These are phyloP conservation scores for Schizophyllum amplum DNA, from an alignment of 1,284 basidiomycete genomes.

Conservation along the genomic window DNA sequence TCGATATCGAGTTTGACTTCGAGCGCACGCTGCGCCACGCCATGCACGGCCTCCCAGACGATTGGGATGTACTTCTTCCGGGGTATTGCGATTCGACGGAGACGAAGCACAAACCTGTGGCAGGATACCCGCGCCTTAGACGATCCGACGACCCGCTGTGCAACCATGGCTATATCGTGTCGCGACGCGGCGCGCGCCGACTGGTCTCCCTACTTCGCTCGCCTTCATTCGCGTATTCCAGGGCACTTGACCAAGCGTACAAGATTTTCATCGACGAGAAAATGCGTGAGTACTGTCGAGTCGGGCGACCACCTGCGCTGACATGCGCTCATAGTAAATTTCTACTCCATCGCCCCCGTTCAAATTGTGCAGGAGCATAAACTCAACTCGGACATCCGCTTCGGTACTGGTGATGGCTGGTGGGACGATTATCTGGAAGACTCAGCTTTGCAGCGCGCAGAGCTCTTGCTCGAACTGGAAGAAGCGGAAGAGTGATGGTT, in stretches of 20 bases:
- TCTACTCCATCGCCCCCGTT: not conserved
- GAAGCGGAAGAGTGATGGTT: not conserved
- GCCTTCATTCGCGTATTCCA: not conserved
- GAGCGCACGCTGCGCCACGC: not conserved
- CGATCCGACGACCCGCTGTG: not conserved
- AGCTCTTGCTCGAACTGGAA: not conserved
- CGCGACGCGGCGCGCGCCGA: too few species aligned
- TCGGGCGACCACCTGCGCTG: not conserved
- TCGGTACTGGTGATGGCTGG: not conserved
- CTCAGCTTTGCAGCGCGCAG: not conserved
- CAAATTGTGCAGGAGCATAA: not conserved
- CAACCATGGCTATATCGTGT: not conserved
- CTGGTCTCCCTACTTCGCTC: not conserved
- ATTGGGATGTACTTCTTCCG: not conserved
- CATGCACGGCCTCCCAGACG: not conserved
- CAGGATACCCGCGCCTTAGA: not conserved
- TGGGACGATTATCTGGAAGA: not conserved
- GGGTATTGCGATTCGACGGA: not conserved
- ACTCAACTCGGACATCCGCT: not conserved
- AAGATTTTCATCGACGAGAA: not conserved
- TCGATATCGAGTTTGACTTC: not conserved
- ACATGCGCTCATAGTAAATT: not conserved
- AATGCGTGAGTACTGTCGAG: not conserved
- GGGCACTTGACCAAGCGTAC: not conserved
- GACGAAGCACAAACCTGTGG: not conserved